Percentiles rank a stretch among this genome's conserved stretches.
Evolutionary conservation across 139 green algal genomes (phyloP).

Genomic region (Zygnema cylindricum): DNA sequence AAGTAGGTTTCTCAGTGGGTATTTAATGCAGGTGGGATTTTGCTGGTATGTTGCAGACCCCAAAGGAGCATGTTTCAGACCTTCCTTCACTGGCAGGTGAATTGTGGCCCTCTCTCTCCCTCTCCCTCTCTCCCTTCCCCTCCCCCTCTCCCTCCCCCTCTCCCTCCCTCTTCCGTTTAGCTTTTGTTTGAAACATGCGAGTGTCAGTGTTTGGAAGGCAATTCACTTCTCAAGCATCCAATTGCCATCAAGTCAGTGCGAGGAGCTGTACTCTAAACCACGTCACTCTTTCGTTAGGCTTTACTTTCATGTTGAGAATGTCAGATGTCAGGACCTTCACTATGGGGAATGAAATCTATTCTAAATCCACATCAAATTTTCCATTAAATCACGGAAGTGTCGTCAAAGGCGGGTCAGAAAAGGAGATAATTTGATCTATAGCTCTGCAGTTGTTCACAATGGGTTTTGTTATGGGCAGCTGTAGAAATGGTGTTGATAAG

Average conservation of each 20-base stretch:
- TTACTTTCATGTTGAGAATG: no score
- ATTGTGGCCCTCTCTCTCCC: not conserved
- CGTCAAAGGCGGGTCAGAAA: no score
- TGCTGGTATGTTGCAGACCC: slow-evolving; percentile 8
- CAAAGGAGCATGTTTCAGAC: not conserved
- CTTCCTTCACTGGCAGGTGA: slow-evolving; percentile 11
- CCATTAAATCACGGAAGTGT: no score
- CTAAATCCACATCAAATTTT: no score
- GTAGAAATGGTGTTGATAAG: not conserved
- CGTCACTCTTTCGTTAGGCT: no score
- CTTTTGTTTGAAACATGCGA: not conserved
- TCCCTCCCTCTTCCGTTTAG: not conserved
- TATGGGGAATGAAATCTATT: no score
- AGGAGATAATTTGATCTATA: no score
- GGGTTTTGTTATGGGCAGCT: not conserved
- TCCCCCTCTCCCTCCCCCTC: not conserved
- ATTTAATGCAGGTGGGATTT: not conserved
- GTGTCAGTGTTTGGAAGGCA: no score
- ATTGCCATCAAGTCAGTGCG: no score
- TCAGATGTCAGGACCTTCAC: no score
- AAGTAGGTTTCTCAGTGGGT: not conserved
- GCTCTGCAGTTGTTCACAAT: not conserved
- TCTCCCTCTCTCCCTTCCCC: not conserved
- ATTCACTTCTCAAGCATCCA: no score
- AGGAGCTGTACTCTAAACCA: no score